Base-by-base conservation (phyloP, 2,329 filamentous ascomycete genomes). In the Tolypocladium guangdongense region DNA sequence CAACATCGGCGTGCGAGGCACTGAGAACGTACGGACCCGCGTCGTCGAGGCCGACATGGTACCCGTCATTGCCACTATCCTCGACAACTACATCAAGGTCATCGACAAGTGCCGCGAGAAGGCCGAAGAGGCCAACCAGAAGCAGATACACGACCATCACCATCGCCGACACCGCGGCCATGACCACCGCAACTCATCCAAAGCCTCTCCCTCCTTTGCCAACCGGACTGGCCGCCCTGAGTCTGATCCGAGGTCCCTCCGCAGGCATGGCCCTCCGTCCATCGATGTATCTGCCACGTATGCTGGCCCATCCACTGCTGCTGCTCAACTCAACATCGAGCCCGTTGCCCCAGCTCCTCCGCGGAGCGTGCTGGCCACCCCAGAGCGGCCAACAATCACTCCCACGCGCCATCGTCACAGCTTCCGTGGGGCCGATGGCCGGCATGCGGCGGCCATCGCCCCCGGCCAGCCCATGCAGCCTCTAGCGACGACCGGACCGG, bases 11-110 rank as follows among this genome's bases (percentile, higher is more conserved):
- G 92, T 99, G 56, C 83, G 93, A 61, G 93, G 93, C 56, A 96
- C 93, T 14, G 93, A 99, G 74, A 85, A 83, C 60, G 93, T 99
- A 55, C 83, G 93, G 62, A 97, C 93, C 54, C 82, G 93, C 60
- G 92, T 99, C 3, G 93, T 99, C 51, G 93, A 99, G 73, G 93
- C 93, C 58, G 93, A 99, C 71, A 96, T 99, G 88, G 93, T 99
- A 4, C 93, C 93, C 2, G 93, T 99, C 63, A 96, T 99, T 63
- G 93, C 93, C 53, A 97, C 93, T 49, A 96, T 99, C 52, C 83
- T 99, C 56, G 90, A 96, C 73, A 97, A 97, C 71, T 99, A 99
- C 72, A 92, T 96, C 74, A 90, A 95, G 66, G 90, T 96, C 56
- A 85, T 96, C 59, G 92, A 97, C 63, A 92, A 90, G 70, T 89